These are phyloP conservation scores for Astrephomene gubernaculifera DNA, from an alignment of 139 green algal species.

Conservation along the genomic window DNA sequence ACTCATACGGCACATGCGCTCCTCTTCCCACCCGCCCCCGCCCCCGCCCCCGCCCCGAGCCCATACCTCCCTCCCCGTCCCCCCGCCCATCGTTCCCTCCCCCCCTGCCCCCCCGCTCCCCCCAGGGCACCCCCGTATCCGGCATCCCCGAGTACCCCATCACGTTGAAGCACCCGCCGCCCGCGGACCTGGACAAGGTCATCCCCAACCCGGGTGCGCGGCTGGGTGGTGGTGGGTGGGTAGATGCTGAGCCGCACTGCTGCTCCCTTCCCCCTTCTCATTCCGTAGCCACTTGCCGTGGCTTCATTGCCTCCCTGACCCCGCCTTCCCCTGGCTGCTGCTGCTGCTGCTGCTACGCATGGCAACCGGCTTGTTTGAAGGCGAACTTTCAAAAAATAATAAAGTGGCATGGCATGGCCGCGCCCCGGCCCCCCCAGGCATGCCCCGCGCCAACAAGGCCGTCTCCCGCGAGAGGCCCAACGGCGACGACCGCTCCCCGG, in stretches of 20 bases:
- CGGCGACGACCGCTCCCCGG: conserved; percentile 44
- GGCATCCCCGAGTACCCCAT: conserved; percentile 43
- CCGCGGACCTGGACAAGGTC: conserved; percentile 47
- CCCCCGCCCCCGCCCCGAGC: not conserved
- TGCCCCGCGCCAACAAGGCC: conserved; percentile 55
- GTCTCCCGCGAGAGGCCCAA: conserved; percentile 48
- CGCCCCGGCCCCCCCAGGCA: conserved; percentile 5
- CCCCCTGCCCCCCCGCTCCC: not conserved
- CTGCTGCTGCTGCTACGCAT: too few species aligned
- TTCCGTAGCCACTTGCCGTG: too few species aligned
- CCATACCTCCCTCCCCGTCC: not conserved
- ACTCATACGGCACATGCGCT: too few species aligned
- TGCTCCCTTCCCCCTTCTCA: too few species aligned
- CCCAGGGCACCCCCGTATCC: not conserved
- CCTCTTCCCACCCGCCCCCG: not conserved
- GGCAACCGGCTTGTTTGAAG: too few species aligned
- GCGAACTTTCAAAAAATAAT: not conserved
- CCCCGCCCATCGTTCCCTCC: too few species aligned
- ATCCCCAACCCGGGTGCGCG: conserved; percentile 52
- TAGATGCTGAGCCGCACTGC: too few species aligned
- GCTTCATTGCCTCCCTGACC: too few species aligned
- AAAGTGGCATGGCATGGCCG: too few species aligned
- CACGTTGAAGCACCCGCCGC: conserved; percentile 32
- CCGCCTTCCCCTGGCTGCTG: too few species aligned
- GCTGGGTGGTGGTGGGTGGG: not conserved